These are phyloP conservation scores for Russula vinacea DNA, from an alignment of 768 basidiomycete species.

Conservation along the genomic window DNA sequence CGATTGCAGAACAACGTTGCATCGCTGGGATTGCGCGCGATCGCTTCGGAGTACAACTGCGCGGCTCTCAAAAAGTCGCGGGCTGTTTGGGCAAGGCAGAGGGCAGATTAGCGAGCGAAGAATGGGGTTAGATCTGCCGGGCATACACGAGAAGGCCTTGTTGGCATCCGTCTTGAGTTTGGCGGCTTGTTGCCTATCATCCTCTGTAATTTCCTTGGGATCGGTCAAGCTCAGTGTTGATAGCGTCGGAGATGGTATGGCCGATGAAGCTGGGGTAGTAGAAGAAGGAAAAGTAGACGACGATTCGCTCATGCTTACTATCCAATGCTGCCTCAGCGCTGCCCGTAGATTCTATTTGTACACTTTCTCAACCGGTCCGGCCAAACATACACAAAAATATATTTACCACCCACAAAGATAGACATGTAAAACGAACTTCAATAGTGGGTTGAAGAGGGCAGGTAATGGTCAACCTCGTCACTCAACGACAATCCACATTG, in stretches of 20 bases:
- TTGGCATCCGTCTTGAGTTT: slow-evolving; percentile 84
- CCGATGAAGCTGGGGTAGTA: slow-evolving; percentile 51
- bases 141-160: slow-evolving; percentile 73
- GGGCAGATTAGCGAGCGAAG: background rate
- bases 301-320: slow-evolving; percentile 34
- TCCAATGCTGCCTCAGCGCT: background rate
- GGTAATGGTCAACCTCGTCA: background rate
- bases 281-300: slow-evolving; percentile 44
- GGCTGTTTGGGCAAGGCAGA: slow-evolving; percentile 38
- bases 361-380: slow-evolving; percentile 6
- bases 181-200: slow-evolving; percentile 64
- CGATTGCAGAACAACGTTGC: slow-evolving; percentile 93
- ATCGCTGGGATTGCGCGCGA: slow-evolving; percentile 84
- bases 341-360: background rate
- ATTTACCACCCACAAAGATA: background rate
- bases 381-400: background rate
- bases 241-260: slow-evolving; percentile 57
- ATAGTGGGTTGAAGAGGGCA: background rate
- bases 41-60: slow-evolving; percentile 76
- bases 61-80: slow-evolving; percentile 79
- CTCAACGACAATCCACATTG: slow-evolving; percentile 46
- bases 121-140: slow-evolving; percentile 7
- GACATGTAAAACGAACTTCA: background rate
- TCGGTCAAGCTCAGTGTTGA: slow-evolving; percentile 46
- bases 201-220: slow-evolving; percentile 56